phyloP scores from a whole-genome alignment of 2,329 filamentous ascomycete genomes.

The Aspergillus cejpii region DNA sequence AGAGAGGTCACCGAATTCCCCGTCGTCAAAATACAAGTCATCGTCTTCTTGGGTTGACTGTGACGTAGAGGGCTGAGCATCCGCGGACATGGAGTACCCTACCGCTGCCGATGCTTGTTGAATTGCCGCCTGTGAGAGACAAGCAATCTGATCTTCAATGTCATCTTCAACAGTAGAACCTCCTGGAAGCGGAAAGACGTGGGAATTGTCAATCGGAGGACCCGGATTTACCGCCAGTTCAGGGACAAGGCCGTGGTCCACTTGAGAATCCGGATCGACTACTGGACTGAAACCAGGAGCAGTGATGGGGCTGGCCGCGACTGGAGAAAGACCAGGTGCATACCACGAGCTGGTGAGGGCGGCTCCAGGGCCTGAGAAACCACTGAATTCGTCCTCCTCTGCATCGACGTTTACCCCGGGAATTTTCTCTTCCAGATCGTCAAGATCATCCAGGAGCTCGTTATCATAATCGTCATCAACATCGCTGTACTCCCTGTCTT shows the following conservation, averaged over 20 bases:
- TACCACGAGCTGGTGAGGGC: slow-evolving; percentile 29
- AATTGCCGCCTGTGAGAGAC: not conserved
- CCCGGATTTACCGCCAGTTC: not conserved
- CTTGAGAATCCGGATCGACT: not conserved
- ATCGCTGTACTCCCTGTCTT: slow-evolving; percentile 33
- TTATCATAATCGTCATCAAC: slow-evolving; percentile 43
- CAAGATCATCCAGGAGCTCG: slow-evolving; percentile 40
- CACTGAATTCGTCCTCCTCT: slow-evolving; percentile 33
- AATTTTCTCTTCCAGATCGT: slow-evolving; percentile 44
- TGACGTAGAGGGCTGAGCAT: slow-evolving; percentile 1
- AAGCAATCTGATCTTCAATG: not conserved
- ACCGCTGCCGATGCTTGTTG: not conserved
- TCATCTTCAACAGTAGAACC: not conserved
- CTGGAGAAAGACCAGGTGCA: slow-evolving; percentile 32
- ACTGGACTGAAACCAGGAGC: slow-evolving; percentile 17
- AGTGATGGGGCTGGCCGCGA: slow-evolving; percentile 30
- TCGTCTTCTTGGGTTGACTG: slow-evolving; percentile 23
- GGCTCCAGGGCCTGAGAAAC: slow-evolving; percentile 22
- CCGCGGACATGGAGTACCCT: not conserved
- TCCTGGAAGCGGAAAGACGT: too few species aligned
- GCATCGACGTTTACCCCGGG: slow-evolving; percentile 45
- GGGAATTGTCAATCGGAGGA: too few species aligned
- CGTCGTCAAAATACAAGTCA: slow-evolving; percentile 45
- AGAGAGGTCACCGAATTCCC: slow-evolving; percentile 39
- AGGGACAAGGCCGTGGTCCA: not conserved